These are phyloP conservation scores for Melocanna baccifera DNA, from an alignment of 176 grass and related monocot species.

Conservation along the genomic window DNA sequence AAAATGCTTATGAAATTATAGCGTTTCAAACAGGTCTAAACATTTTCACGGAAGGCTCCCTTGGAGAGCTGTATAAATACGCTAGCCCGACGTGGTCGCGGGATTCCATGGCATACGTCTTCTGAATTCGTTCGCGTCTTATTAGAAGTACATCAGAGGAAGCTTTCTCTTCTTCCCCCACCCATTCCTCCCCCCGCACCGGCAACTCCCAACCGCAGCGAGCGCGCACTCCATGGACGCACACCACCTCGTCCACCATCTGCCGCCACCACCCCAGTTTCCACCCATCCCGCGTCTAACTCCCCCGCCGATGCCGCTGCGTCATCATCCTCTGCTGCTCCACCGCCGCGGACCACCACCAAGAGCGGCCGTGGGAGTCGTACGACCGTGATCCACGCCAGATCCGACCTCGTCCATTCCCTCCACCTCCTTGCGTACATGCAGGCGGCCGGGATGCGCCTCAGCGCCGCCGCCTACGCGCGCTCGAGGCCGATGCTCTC, in stretches of 20 bases:
- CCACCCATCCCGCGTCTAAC: background rate
- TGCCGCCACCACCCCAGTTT: slow-evolving; percentile 10
- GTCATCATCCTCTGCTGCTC: background rate
- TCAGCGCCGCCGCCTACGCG: slow-evolving; percentile 53
- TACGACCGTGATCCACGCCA: slow-evolving; percentile 41
- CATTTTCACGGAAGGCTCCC: too few species aligned
- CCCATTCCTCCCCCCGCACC: background rate
- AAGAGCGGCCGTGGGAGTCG: slow-evolving; percentile 71
- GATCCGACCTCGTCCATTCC: slow-evolving; percentile 35
- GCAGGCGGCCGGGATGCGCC: slow-evolving; percentile 52
- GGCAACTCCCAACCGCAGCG: background rate
- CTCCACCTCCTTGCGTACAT: slow-evolving; percentile 54
- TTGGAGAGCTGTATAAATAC: too few species aligned
- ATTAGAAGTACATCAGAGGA: too few species aligned
- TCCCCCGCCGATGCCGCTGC: background rate
- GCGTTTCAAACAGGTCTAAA: too few species aligned
- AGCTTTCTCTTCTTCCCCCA: background rate
- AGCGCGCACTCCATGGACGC: background rate
- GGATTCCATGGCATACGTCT: accelerated
- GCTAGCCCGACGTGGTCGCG: background rate
- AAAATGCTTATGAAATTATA: too few species aligned
- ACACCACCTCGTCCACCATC: background rate
- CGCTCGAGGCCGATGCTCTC: slow-evolving; percentile 73
- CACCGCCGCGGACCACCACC: background rate
- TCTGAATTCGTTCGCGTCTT: background rate